phyloP scores from a whole-genome alignment of 345 rosid genomes.

The Adansonia digitata region DNA sequence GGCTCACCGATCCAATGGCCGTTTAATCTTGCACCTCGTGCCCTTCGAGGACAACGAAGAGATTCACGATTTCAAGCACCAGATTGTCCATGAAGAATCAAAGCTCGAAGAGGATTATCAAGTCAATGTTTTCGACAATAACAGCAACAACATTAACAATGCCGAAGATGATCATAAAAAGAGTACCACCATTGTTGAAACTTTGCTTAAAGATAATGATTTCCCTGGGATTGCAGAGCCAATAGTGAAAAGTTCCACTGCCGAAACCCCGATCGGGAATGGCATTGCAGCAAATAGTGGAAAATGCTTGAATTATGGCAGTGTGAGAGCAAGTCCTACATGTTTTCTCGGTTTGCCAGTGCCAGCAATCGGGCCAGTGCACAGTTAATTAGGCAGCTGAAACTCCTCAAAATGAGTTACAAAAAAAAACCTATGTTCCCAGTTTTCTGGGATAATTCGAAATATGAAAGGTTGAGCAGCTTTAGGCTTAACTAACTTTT shows the following conservation, averaged over 20 bases:
- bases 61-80: neutral
- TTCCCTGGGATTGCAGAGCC: neutral
- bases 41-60: neutral
- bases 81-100: neutral
- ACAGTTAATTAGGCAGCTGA: slow-evolving; percentile 13
- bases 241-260: neutral
- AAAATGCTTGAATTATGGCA: slow-evolving; percentile 26
- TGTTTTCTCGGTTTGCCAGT: slow-evolving; percentile 33
- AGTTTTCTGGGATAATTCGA: neutral
- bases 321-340: slow-evolving; percentile 17
- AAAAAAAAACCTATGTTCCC: neutral
- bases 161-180: neutral
- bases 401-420: neutral
- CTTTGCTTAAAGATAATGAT: neutral
- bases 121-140: neutral
- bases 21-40: slow-evolving; percentile 63
- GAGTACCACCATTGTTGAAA: neutral
- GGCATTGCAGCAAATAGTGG: slow-evolving; percentile 17
- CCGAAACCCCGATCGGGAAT: slow-evolving; percentile 2
- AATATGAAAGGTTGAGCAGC: neutral
- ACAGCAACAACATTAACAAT: neutral
- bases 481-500: neutral
- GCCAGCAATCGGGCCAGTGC: slow-evolving; percentile 35
- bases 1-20: slow-evolving; percentile 61
- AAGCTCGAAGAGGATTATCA: neutral